Conservation (phyloP, 331 rosid species). For the Quercus lobata region DNA sequence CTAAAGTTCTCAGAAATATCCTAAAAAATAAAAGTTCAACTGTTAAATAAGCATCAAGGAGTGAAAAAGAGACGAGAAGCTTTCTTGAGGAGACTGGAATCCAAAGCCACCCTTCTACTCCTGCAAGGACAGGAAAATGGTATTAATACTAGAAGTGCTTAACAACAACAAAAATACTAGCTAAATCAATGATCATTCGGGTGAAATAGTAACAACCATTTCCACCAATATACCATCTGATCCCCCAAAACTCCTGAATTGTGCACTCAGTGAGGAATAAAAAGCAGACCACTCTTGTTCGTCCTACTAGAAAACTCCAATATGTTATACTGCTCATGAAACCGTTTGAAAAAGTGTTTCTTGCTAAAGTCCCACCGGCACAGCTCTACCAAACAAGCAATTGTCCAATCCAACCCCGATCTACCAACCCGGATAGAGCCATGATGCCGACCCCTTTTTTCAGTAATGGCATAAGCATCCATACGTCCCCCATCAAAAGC, state of each 20-base stretch:
- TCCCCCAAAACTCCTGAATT: neutral
- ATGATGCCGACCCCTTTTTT: too few species aligned
- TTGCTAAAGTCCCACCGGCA: too few species aligned
- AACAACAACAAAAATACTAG: neutral
- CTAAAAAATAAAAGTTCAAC: neutral
- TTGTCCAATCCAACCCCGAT: too few species aligned
- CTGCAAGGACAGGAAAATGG: neutral
- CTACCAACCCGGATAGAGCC: too few species aligned
- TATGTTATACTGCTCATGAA: too few species aligned
- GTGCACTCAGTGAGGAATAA: neutral
- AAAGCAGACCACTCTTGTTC: neutral
- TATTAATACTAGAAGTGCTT: neutral
- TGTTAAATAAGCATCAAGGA: neutral
- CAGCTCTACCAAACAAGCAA: too few species aligned
- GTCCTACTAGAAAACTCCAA: too few species aligned
- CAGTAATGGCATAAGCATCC: too few species aligned
- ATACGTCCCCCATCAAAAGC: too few species aligned
- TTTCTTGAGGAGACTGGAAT: neutral
- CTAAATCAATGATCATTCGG: neutral
- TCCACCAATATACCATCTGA: neutral
- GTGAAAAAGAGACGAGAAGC: neutral
- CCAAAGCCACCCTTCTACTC: neutral
- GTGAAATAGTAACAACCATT: neutral
- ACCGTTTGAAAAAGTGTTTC: too few species aligned
- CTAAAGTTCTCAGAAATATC: neutral